A percentile compares a stretch with the other conserved stretches of the same genome.
Conservation (phyloP, 495 filamentous ascomycete genomes). For the Chlorociboria aeruginascens region DNA sequence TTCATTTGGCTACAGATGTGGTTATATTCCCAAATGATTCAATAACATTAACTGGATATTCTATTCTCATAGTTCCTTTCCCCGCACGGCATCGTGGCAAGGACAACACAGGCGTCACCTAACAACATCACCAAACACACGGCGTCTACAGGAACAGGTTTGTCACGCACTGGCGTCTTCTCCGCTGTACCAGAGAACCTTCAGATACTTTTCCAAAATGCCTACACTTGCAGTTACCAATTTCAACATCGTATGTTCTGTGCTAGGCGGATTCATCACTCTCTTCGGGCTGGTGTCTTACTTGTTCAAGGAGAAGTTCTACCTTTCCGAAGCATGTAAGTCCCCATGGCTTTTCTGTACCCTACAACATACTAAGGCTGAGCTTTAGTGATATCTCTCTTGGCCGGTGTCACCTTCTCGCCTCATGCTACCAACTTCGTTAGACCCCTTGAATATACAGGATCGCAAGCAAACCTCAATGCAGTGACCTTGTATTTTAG, state of each 20-base stretch:
- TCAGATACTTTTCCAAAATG: conserved; percentile 37
- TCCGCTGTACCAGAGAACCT: neutral
- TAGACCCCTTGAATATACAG: conserved; percentile 65
- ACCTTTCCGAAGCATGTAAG: conserved; percentile 81
- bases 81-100: conserved; percentile 18
- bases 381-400: conserved; percentile 63
- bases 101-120: conserved; percentile 29
- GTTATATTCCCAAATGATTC: conserved; percentile 27
- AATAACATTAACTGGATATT: conserved; percentile 29
- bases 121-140: neutral
- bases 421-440: conserved; percentile 70
- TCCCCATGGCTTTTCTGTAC: neutral
- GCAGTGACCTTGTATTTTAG: conserved; percentile 71
- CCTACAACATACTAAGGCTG: neutral
- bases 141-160: too few species aligned
- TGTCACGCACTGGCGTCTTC: neutral
- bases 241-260: conserved; percentile 74
- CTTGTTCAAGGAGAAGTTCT: conserved; percentile 80
- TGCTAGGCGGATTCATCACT: conserved; percentile 78
- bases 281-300: conserved; percentile 83
- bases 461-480: conserved; percentile 44
- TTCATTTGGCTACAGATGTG: neutral
- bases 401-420: conserved; percentile 68
- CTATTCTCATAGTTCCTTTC: conserved; percentile 17
- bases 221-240: conserved; percentile 66